A percentile compares a stretch with the other conserved stretches of the same genome.
These are phyloP conservation scores for Mrakia gelida DNA, from an alignment of 768 basidiomycete species.

Conservation along the genomic window DNA sequence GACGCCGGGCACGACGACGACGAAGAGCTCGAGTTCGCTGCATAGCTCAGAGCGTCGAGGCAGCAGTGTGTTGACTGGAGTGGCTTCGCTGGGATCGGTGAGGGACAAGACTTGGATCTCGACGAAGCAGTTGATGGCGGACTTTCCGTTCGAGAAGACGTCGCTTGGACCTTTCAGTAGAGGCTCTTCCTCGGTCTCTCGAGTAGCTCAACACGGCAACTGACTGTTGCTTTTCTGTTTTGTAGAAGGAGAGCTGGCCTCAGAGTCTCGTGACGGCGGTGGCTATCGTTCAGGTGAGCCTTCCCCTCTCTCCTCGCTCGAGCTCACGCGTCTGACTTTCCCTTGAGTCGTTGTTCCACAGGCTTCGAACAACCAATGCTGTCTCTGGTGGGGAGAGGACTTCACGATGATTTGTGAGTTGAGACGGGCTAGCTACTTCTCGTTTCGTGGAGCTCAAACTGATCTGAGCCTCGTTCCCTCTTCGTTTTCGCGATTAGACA, in stretches of 20 bases:
- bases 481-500: too few species aligned
- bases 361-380: neutral
- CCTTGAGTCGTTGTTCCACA: too few species aligned
- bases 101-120: neutral
- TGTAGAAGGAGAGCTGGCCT: constrained; percentile 15
- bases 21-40: too few species aligned
- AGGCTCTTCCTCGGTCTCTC: neutral
- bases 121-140: constrained; percentile 16
- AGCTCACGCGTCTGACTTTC: neutral
- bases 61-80: neutral
- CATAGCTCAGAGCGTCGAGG: neutral
- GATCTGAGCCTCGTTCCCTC: too few species aligned
- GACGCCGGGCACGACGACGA: too few species aligned
- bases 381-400: constrained; percentile 23
- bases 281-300: neutral
- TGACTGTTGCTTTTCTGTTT: too few species aligned
- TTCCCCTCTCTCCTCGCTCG: too few species aligned
- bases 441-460: neutral
- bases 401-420: constrained; percentile 4
- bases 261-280: constrained; percentile 20
- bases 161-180: too few species aligned
- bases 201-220: too few species aligned
- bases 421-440: too few species aligned
- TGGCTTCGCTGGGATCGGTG: neutral
- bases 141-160: neutral